These are phyloP conservation scores for Hypoxylon sp. DNA, from an alignment of 2,329 filamentous ascomycete genomes.

Conservation along the genomic window DNA sequence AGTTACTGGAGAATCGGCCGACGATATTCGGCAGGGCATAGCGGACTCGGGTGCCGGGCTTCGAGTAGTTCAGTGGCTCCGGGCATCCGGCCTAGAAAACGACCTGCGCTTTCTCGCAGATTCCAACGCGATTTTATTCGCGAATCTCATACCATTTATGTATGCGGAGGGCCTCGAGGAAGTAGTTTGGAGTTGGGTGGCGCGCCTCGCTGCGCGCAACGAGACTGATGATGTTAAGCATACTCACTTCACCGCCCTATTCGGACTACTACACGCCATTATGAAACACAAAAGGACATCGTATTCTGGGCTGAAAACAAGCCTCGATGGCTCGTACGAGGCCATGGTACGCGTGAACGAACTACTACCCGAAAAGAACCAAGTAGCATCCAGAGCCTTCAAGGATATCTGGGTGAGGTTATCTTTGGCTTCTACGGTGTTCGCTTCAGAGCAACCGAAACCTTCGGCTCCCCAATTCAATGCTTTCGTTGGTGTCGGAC, in stretches of 20 bases:
- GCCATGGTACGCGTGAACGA: conserved; percentile 64
- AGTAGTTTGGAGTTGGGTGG: conserved; percentile 68
- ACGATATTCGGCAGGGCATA: conserved; percentile 56
- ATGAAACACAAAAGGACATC: conserved; percentile 54
- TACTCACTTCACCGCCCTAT: conserved; percentile 52
- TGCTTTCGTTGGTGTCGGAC: conserved; percentile 64
- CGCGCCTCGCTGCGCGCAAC: conserved; percentile 54
- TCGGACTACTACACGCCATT: conserved; percentile 59
- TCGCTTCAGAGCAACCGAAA: conserved; percentile 61
- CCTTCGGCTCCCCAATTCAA: conserved; percentile 68
- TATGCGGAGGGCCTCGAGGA: conserved; percentile 67
- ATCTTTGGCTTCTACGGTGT: conserved; percentile 68
- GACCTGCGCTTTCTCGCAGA: conserved; percentile 63
- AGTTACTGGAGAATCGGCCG: conserved; percentile 55
- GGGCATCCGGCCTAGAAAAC: conserved; percentile 64
- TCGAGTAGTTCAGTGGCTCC: conserved; percentile 69
- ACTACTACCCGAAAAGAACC: conserved; percentile 57
- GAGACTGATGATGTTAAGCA: conserved; percentile 42
- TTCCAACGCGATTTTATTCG: conserved; percentile 54
- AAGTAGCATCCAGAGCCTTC: conserved; percentile 57
- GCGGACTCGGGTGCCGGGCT: conserved; percentile 62
- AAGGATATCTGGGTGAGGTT: conserved; percentile 63
- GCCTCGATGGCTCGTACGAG: conserved; percentile 66
- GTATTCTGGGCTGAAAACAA: conserved; percentile 54
- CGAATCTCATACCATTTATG: conserved; percentile 64